phyloP scores from a whole-genome alignment of 1,139 yeast species.

The Zygosaccharomyces sapae region DNA sequence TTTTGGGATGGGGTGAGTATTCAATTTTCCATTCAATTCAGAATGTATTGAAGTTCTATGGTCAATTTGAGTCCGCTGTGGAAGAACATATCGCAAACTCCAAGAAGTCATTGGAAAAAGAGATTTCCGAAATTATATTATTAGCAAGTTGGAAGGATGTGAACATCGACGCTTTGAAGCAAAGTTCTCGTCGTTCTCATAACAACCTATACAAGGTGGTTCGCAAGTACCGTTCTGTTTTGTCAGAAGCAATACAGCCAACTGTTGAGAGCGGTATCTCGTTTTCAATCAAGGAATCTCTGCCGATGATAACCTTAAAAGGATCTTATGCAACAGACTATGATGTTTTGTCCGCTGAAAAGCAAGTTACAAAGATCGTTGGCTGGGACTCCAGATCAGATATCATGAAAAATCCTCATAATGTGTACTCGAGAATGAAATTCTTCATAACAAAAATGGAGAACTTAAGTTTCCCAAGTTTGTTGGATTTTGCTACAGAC shows the following conservation, averaged over 20 bases:
- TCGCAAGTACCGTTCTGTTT: constrained; percentile 68
- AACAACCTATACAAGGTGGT: constrained; percentile 76
- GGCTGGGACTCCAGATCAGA: constrained; percentile 56
- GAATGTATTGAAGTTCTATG: constrained; percentile 62
- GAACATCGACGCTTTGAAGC: constrained; percentile 86
- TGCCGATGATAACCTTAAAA: neutral
- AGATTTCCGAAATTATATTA: constrained; percentile 75
- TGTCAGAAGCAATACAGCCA: constrained; percentile 51
- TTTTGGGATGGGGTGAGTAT: constrained; percentile 24
- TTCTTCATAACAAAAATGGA: constrained; percentile 44
- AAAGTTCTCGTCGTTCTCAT: constrained; percentile 88
- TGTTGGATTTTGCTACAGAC: constrained; percentile 52
- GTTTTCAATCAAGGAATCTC: constrained; percentile 20
- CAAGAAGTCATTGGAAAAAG: constrained; percentile 63
- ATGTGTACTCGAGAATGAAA: constrained; percentile 53
- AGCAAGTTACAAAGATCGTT: constrained; percentile 32
- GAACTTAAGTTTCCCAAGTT: constrained; percentile 35
- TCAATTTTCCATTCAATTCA: constrained; percentile 43
- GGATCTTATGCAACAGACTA: constrained; percentile 11
- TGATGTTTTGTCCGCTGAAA: constrained; percentile 13
- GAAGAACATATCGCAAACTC: constrained; percentile 43
- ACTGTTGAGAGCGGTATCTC: constrained; percentile 60
- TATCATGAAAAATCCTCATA: constrained; percentile 48
- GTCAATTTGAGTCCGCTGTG: constrained; percentile 55
- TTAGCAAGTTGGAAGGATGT: constrained; percentile 98